Evolutionary conservation across 306 rosid species (phyloP).

Genomic region (Trifolium dubium): DNA sequence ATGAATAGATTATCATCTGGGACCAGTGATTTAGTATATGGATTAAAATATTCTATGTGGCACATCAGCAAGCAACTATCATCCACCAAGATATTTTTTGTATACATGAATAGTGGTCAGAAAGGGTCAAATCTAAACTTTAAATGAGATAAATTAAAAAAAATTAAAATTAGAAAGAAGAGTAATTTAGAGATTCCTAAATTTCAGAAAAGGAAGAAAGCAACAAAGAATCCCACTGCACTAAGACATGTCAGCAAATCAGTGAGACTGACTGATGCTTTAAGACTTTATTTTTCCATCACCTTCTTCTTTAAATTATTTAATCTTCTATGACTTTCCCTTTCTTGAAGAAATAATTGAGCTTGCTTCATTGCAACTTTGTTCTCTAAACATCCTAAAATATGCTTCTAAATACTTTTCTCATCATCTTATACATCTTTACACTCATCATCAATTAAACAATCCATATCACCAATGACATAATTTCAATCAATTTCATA

Average conservation of each 20-base stretch:
- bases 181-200: slow-evolving; percentile 53
- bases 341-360: slow-evolving; percentile 46
- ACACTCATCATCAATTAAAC: slow-evolving; percentile 41
- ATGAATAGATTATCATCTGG: slow-evolving; percentile 44
- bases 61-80: slow-evolving; percentile 45
- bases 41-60: slow-evolving; percentile 41
- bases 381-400: slow-evolving; percentile 36
- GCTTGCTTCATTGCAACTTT: slow-evolving; percentile 29
- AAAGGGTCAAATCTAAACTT: slow-evolving; percentile 56
- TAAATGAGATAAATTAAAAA: slow-evolving; percentile 46
- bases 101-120: slow-evolving; percentile 30
- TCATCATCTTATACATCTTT: slow-evolving; percentile 39
- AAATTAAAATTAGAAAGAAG: slow-evolving; percentile 43
- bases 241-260: slow-evolving; percentile 51
- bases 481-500: slow-evolving; percentile 23
- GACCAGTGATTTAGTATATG: slow-evolving; percentile 37
- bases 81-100: slow-evolving; percentile 42
- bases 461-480: slow-evolving; percentile 32
- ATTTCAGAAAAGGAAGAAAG: slow-evolving; percentile 45
- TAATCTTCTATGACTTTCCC: slow-evolving; percentile 49
- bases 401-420: slow-evolving; percentile 39
- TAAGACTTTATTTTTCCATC: slow-evolving; percentile 43
- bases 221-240: slow-evolving; percentile 51
- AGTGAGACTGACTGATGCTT: slow-evolving; percentile 48
- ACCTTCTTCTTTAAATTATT: slow-evolving; percentile 33